phyloP scores from a whole-genome alignment of 2,329 filamentous ascomycete genomes.

The Colletotrichum endophyticum region DNA sequence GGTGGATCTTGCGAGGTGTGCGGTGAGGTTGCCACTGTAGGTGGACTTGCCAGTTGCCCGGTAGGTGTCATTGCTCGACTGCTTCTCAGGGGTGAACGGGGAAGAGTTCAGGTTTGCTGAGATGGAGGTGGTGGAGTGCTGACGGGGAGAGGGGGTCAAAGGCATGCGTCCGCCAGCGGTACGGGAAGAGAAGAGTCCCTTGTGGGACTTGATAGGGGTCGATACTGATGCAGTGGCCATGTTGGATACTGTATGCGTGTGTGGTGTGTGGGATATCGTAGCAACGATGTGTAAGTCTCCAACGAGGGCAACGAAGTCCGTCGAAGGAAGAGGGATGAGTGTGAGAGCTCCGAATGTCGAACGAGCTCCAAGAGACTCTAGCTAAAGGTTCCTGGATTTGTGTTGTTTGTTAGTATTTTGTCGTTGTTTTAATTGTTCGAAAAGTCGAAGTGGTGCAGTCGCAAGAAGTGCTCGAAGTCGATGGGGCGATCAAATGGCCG shows the following conservation, averaged over 20 bases:
- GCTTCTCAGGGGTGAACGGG: conserved; percentile 77
- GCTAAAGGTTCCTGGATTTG: conserved; percentile 60
- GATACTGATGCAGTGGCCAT: conserved; percentile 86
- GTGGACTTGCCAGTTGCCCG: conserved; percentile 71
- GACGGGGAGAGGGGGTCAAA: conserved; percentile 87
- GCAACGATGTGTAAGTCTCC: conserved; percentile 42
- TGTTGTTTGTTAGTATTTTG: conserved; percentile 56
- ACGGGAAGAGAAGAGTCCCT: conserved; percentile 88
- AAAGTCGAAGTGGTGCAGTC: conserved; percentile 48
- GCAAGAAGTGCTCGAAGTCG: conserved; percentile 49
- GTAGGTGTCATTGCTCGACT: conserved; percentile 50
- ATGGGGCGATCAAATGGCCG: conserved; percentile 52
- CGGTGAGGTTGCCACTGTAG: conserved; percentile 79
- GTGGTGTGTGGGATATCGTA: conserved; percentile 28
- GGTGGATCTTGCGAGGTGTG: conserved; percentile 75
- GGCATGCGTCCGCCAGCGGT: conserved; percentile 95
- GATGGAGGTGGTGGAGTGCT: conserved; percentile 54
- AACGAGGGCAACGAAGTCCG: conserved; percentile 53
- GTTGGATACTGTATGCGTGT: conserved; percentile 38
- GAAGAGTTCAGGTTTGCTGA: conserved; percentile 66
- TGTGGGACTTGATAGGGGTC: conserved; percentile 94
- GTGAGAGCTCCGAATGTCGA: conserved; percentile 47
- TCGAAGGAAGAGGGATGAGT: conserved; percentile 37
- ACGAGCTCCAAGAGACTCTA: conserved; percentile 65
- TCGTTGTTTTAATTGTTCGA: conserved; percentile 48